Conservation (phyloP, 2,329 filamentous ascomycete species). For the Cladosporium oxysporum region DNA sequence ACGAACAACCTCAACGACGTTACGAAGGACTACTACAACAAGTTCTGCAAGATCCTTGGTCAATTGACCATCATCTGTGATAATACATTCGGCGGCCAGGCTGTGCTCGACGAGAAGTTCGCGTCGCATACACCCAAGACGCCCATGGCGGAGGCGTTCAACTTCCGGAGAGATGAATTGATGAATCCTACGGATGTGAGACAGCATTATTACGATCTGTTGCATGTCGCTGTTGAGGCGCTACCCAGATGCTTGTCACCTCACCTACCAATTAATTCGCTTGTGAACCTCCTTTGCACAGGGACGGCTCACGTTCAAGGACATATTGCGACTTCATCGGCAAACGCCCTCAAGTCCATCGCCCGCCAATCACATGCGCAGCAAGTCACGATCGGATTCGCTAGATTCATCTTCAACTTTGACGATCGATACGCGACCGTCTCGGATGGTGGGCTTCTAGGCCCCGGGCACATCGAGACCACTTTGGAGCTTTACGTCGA, state of each 20-base stretch:
- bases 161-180: constrained; percentile 83
- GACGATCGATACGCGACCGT: constrained; percentile 97
- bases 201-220: constrained; percentile 90
- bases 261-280: constrained; percentile 86
- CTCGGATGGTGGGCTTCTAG: constrained; percentile 96
- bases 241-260: constrained; percentile 89
- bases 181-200: constrained; percentile 75
- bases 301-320: constrained; percentile 93
- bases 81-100: constrained; percentile 94
- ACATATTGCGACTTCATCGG: constrained; percentile 89
- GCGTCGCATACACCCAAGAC: constrained; percentile 85
- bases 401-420: constrained; percentile 97
- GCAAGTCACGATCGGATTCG: constrained; percentile 94
- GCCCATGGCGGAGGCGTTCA: constrained; percentile 91
- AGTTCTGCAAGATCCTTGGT: constrained; percentile 92
- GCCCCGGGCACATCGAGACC: constrained; percentile 89
- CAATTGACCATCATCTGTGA: constrained; percentile 97
- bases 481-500: constrained; percentile 92
- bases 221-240: constrained; percentile 94
- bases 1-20: constrained; percentile 68
- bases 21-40: constrained; percentile 80
- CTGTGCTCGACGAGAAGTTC: constrained; percentile 93
- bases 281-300: constrained; percentile 94
- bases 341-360: constrained; percentile 91
- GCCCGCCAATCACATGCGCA: constrained; percentile 90